Conservation (phyloP, 2,329 filamentous ascomycete genomes). For the Pseudocercospora crystallina region DNA sequence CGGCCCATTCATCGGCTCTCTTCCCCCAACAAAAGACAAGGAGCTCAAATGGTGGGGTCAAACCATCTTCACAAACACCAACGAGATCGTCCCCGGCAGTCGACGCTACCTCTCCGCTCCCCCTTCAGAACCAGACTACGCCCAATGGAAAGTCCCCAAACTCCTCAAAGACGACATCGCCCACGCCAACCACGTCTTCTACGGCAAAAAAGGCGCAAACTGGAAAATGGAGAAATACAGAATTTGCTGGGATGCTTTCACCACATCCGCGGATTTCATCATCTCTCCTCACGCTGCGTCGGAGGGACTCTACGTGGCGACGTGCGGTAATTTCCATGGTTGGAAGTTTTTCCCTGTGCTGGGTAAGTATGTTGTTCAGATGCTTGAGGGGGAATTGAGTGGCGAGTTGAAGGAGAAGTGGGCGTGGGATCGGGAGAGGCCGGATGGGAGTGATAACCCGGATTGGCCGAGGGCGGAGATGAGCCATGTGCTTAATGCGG, state of each 20-base stretch:
- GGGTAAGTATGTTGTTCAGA: conserved; percentile 37
- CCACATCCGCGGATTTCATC: conserved; percentile 55
- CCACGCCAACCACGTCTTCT: conserved; percentile 59
- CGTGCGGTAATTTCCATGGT: conserved; percentile 45
- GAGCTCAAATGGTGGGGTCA: conserved; percentile 63
- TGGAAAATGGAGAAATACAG: conserved; percentile 64
- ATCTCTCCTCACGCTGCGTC: conserved; percentile 47
- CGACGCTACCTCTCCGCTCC: conserved; percentile 55
- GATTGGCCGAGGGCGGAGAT: conserved; percentile 58
- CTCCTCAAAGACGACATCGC: conserved; percentile 59
- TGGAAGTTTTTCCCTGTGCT: conserved; percentile 40
- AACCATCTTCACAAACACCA: conserved; percentile 59
- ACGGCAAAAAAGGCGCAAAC: conserved; percentile 54
- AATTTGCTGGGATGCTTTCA: conserved; percentile 70
- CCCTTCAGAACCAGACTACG: conserved; percentile 57
- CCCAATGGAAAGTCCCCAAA: conserved; percentile 61
- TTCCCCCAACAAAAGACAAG: conserved; percentile 52
- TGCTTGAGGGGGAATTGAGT: conserved; percentile 41
- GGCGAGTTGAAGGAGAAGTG: conserved; percentile 49
- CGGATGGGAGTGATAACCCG: conserved; percentile 53
- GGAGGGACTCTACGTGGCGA: conserved; percentile 45
- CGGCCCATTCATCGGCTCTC: conserved; percentile 55
- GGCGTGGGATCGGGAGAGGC: conserved; percentile 62
- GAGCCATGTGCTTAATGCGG: too few species aligned
- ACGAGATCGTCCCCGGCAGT: conserved; percentile 51